Conservation (phyloP, 2,329 filamentous ascomycete genomes). For the Hortaea werneckii region DNA sequence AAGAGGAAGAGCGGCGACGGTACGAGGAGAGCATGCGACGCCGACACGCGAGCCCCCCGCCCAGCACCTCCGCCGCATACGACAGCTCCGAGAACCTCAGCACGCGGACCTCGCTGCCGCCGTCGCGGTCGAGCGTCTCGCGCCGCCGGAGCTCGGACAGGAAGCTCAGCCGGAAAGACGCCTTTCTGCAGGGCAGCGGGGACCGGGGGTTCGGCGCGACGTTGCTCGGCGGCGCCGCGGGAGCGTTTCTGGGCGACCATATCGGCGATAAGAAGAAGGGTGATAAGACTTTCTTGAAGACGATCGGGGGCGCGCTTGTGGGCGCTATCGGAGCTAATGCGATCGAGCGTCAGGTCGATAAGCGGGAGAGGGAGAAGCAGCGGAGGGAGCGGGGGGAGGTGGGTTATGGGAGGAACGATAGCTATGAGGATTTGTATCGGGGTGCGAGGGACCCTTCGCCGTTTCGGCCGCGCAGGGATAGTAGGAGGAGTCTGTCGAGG, state of each 20-base stretch:
- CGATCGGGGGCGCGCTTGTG: slow-evolving; percentile 16
- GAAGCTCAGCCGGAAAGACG: slow-evolving; percentile 10
- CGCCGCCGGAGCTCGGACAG: not conserved
- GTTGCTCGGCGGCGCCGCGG: slow-evolving; percentile 17
- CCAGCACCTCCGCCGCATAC: not conserved
- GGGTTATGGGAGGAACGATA: slow-evolving; percentile 1
- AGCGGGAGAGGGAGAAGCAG: slow-evolving; percentile 17
- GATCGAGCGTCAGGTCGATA: slow-evolving; percentile 15
- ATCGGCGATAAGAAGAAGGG: slow-evolving; percentile 1
- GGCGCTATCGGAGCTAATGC: slow-evolving; percentile 18
- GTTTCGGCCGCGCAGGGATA: slow-evolving; percentile 4
- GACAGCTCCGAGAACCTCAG: slow-evolving; percentile 1
- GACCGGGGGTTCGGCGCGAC: slow-evolving; percentile 19
- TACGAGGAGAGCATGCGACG: slow-evolving; percentile 8
- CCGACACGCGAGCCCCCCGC: not conserved
- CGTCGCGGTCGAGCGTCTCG: slow-evolving; percentile 3
- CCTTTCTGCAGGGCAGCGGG: slow-evolving; percentile 13
- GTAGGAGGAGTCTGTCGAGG: not conserved
- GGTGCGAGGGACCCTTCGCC: not conserved
- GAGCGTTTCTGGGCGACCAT: slow-evolving; percentile 19
- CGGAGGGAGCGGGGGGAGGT: slow-evolving; percentile 3
- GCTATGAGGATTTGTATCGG: not conserved
- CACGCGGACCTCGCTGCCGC: slow-evolving; percentile 8
- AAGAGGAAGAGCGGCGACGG: slow-evolving; percentile 7
- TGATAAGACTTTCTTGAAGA: slow-evolving; percentile 10